Percentiles rank a stretch among this genome's conserved stretches.
Evolutionary conservation across 352 stramenopile genomes (phyloP).

Genomic region (Pythium dissimile): DNA sequence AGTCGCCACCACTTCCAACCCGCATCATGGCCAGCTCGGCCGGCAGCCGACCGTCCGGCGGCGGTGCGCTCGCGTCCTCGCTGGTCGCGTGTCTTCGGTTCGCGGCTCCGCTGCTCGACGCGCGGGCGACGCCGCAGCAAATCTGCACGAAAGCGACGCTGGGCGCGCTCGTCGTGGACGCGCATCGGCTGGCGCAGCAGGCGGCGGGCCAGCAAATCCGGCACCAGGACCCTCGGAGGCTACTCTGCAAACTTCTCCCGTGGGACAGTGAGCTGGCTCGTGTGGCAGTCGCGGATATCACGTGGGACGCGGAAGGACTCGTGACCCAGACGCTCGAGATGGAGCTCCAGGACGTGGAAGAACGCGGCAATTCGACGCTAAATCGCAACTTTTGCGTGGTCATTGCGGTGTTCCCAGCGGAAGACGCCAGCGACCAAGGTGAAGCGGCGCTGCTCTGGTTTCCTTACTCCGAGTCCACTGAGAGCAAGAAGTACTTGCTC

Average conservation of each 20-base stretch:
- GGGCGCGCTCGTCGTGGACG: conserved; percentile 49
- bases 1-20: not conserved
- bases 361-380: conserved; percentile 20
- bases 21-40: not conserved
- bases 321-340: conserved; percentile 52
- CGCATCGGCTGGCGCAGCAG: conserved; percentile 49
- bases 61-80: conserved; percentile 17
- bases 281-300: conserved; percentile 43
- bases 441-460: conserved; percentile 45
- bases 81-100: conserved; percentile 47
- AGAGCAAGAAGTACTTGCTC: conserved; percentile 32
- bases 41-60: not conserved
- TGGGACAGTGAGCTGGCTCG: conserved; percentile 8
- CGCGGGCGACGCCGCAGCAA: conserved; percentile 15
- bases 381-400: conserved; percentile 35
- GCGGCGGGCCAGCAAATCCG: conserved; percentile 9
- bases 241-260: not conserved
- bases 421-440: not conserved
- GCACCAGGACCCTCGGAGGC: not conserved
- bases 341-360: conserved; percentile 53
- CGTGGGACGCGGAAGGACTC: conserved; percentile 53
- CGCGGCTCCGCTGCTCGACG: conserved; percentile 30
- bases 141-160: conserved; percentile 49
- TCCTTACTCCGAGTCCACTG: conserved; percentile 12
- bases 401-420: conserved; percentile 11